Evolutionary conservation across 202 grass and related monocot species (phyloP).

Genomic region (Panicum virgatum): DNA sequence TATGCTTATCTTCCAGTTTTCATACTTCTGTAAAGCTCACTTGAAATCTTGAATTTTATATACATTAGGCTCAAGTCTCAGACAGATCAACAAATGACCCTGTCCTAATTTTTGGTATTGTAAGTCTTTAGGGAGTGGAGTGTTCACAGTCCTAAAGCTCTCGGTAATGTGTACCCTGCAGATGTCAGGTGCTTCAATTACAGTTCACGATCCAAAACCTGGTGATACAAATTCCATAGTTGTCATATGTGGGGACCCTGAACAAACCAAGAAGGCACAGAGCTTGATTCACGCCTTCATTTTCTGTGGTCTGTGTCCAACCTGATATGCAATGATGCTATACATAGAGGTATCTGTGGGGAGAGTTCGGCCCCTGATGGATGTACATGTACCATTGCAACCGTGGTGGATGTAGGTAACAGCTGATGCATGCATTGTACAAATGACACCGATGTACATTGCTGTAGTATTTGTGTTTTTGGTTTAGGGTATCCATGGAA

Average conservation of each 20-base stretch:
- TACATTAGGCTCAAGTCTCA: background rate
- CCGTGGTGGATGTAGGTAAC: conserved; percentile 32
- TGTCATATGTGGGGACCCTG: conserved; percentile 48
- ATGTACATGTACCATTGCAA: conserved; percentile 39
- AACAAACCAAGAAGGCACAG: conserved; percentile 61
- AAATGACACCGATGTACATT: conserved; percentile 24
- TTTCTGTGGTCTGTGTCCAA: conserved; percentile 57
- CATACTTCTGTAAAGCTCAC: conserved; percentile 1
- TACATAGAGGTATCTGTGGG: background rate
- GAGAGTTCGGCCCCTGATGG: background rate
- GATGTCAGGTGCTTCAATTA: conserved; percentile 63
- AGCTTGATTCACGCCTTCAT: conserved; percentile 69
- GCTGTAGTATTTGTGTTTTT: conserved; percentile 16
- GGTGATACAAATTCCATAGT: conserved; percentile 43
- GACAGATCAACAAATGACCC: conserved; percentile 7
- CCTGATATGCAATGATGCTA: conserved; percentile 5
- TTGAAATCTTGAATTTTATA: background rate
- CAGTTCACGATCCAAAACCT: conserved; percentile 51
- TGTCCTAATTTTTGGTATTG: background rate
- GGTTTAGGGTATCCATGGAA: conserved; percentile 20
- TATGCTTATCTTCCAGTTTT: background rate
- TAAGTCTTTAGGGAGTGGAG: background rate
- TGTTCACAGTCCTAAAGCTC: background rate
- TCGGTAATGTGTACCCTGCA: conserved; percentile 34
- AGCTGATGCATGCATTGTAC: background rate